Conservation (phyloP, 2,329 filamentous ascomycete species). For the Fusarium haematococcum region DNA sequence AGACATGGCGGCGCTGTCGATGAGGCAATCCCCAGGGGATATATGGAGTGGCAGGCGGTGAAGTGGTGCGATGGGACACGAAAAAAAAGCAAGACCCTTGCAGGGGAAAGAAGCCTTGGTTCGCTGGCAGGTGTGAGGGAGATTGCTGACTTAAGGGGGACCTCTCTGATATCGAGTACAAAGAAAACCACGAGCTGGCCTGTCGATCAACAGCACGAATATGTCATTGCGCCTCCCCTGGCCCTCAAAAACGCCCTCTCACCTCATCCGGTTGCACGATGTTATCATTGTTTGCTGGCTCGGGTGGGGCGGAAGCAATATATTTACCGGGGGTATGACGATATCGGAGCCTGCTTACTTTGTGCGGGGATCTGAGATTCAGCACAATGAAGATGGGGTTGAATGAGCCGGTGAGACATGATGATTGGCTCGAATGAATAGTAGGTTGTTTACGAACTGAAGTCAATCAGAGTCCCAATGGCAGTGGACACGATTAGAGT, state of each 20-base stretch:
- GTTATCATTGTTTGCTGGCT: constrained; percentile 38
- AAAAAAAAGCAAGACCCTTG: constrained; percentile 13
- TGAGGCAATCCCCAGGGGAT: constrained; percentile 16
- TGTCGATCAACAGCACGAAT: constrained; percentile 33
- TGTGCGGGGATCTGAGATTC: not conserved
- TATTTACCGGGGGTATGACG: constrained; percentile 32
- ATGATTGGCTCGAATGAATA: constrained; percentile 21
- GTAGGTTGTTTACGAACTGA: not conserved
- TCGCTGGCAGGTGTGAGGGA: constrained; percentile 6
- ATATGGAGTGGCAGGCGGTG: not conserved
- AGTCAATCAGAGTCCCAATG: not conserved
- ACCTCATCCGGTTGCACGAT: constrained; percentile 31
- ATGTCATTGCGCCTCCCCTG: constrained; percentile 37
- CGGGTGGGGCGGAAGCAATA: constrained; percentile 2
- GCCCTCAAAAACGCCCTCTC: constrained; percentile 16
- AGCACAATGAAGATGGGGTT: not conserved
- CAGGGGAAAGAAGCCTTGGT: not conserved
- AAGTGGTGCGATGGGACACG: constrained; percentile 16
- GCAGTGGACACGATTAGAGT: not conserved
- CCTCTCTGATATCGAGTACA: constrained; percentile 15
- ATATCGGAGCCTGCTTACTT: constrained; percentile 19
- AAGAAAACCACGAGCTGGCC: constrained; percentile 1
- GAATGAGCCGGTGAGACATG: not conserved
- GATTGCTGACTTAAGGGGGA: not conserved
- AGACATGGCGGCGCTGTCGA: constrained; percentile 46